These are phyloP conservation scores for Medicago ruthenica DNA, from an alignment of 306 rosid genomes.

Conservation along the genomic window DNA sequence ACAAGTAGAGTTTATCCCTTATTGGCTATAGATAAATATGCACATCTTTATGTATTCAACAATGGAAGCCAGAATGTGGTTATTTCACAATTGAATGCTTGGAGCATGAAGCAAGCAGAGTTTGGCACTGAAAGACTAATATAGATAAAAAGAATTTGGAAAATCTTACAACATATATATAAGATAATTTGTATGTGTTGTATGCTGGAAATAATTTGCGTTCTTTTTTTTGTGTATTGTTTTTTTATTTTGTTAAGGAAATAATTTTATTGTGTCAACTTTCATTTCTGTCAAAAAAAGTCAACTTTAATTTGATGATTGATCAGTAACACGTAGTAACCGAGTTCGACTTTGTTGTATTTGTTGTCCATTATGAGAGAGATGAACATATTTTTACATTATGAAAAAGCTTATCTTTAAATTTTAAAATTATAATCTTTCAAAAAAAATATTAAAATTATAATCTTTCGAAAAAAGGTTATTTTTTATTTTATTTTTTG, in stretches of 20 bases:
- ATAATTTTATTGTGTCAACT: neutral
- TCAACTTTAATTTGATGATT: too few species aligned
- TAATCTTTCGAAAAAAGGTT: too few species aligned
- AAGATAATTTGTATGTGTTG: neutral
- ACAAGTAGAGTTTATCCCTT: constrained; percentile 25
- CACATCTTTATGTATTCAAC: constrained; percentile 24
- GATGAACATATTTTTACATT: too few species aligned
- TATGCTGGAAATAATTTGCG: neutral
- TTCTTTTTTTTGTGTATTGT: too few species aligned
- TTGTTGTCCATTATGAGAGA: too few species aligned
- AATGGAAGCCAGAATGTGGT: constrained; percentile 1
- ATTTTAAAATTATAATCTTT: too few species aligned
- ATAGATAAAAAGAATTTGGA: neutral
- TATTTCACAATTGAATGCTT: constrained; percentile 15
- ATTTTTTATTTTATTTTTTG: too few species aligned
- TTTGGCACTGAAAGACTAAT: neutral
- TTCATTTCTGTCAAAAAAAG: neutral
- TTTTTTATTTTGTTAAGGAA: neutral
- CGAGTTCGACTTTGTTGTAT: too few species aligned
- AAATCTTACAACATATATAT: neutral
- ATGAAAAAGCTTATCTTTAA: too few species aligned
- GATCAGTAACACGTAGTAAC: too few species aligned
- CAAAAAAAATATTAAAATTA: too few species aligned
- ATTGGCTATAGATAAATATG: constrained; percentile 5
- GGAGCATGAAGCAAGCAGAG: constrained; percentile 24